phyloP scores from a whole-genome alignment of 768 basidiomycete species.

The Galerina sulciceps region DNA sequence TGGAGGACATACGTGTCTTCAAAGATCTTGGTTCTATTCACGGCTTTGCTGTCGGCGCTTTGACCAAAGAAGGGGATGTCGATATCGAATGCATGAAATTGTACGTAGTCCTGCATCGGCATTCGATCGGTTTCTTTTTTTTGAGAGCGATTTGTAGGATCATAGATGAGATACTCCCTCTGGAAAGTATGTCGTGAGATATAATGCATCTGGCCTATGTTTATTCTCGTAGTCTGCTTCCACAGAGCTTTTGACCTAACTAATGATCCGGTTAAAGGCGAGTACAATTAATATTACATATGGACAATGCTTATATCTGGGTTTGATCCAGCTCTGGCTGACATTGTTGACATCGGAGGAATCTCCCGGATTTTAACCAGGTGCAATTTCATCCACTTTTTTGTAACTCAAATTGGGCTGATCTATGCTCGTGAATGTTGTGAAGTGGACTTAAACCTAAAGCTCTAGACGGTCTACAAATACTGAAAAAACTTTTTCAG shows the following conservation, averaged over 20 bases:
- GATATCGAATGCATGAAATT: slow-evolving; percentile 61
- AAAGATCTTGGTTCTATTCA: slow-evolving; percentile 53
- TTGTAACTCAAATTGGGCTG: background rate
- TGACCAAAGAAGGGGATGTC: slow-evolving; percentile 59
- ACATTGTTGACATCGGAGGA: slow-evolving; percentile 60
- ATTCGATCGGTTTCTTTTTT: background rate
- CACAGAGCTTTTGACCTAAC: slow-evolving; percentile 84
- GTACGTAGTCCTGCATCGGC: slow-evolving; percentile 38
- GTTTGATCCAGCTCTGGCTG: slow-evolving; percentile 40
- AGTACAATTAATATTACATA: background rate
- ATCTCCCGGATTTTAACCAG: slow-evolving; percentile 83
- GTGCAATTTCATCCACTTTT: slow-evolving; percentile 35
- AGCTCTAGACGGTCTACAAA: slow-evolving; percentile 44
- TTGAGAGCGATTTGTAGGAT: slow-evolving; percentile 40
- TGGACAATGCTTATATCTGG: background rate
- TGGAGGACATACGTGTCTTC: slow-evolving; percentile 70
- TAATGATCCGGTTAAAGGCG: slow-evolving; percentile 56
- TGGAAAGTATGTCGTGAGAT: slow-evolving; percentile 54
- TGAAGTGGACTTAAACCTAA: slow-evolving; percentile 57
- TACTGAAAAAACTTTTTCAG: slow-evolving; percentile 43
- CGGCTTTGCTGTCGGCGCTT: slow-evolving; percentile 70
- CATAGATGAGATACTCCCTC: slow-evolving; percentile 57
- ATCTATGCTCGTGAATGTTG: background rate
- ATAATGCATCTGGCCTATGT: background rate
- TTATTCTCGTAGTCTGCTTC: slow-evolving; percentile 61